Base-by-base conservation (phyloP, 1,139 yeast species). In the Saccharomyces hybrid region DNA sequence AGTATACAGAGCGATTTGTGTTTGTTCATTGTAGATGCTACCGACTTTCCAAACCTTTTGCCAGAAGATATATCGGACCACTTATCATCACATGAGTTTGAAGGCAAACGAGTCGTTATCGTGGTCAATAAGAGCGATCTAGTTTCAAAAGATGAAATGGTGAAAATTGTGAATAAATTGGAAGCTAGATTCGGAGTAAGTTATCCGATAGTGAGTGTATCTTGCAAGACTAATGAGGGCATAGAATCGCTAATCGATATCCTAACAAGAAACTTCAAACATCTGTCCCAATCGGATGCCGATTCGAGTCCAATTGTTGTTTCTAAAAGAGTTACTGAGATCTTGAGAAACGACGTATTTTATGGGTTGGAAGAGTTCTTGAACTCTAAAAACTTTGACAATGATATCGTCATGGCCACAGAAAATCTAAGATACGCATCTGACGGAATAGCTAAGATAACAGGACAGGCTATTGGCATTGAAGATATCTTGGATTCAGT, bases 401-500 rank as follows among this genome's bases (percentile, higher is more conserved):
- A 55, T 11, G 97, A 90, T 62, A 83, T 89, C 1, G 95, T 89
- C 0, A 71, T 90, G 50, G 96, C 96, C 0, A 76, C 88, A 0
- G 96, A 93, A 58, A 84, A 87, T 57, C 75, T 93, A 48, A 78
- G 81, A 52, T 80, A 80, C 56, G 83, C 96, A 0, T 82, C 86
- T n/a, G 91, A 86, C 28, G 97, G 97, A 0, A 86, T 93, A 44
- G 97, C 97, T 0, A 87, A 84, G 64, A 86, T 93, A 42, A 90
- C 97, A 0, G 99, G 99, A 0, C 86, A 87, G 50, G 81, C 90
- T 0, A 83, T 93, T 12, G 96, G 96, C 0, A 79, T 91, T 0
- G 98, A 93, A 64, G 99, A 93, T 66, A 83, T 95, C 0, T 73
- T 95, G 9, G 97, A 95, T 0, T 93, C 88, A 2, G 95, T 93